A percentile compares a stretch with the other conserved stretches of the same genome.
Conservation (phyloP, 441 rosid species). For the Erysimum cheiri region DNA sequence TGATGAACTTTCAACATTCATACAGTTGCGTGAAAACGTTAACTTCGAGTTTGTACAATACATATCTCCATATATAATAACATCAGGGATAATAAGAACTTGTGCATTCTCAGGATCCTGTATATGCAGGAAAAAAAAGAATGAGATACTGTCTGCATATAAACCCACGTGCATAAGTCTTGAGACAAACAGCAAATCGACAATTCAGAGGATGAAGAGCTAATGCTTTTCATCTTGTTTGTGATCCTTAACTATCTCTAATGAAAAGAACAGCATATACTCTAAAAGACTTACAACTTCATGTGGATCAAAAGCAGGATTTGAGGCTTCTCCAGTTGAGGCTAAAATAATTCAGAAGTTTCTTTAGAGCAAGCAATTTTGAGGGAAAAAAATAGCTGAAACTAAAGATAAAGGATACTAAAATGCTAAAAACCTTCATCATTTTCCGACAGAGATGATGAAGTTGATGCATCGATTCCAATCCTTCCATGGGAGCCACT, state of each 20-base stretch:
- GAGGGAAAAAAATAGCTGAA: conserved; percentile 19
- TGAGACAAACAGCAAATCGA: conserved; percentile 10
- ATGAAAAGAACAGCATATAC: conserved; percentile 1
- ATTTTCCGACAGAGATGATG: conserved; percentile 40
- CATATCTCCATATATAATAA: conserved; percentile 51
- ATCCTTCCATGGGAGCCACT: conserved; percentile 45
- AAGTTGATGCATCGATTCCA: conserved; percentile 41
- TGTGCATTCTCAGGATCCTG: conserved; percentile 52
- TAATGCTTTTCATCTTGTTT: conserved; percentile 9
- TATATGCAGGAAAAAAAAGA: conserved; percentile 35
- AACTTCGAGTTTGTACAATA: conserved; percentile 53
- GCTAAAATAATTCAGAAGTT: conserved; percentile 42
- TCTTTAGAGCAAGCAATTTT: conserved; percentile 27
- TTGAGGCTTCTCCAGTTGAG: conserved; percentile 44
- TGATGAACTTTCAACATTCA: conserved; percentile 57
- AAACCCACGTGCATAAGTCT: conserved; percentile 21
- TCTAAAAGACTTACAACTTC: conserved; percentile 52
- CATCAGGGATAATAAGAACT: conserved; percentile 63
- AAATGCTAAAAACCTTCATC: conserved; percentile 44
- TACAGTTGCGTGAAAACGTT: conserved; percentile 53
- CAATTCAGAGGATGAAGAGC: conserved; percentile 6
- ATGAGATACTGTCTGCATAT: conserved; percentile 2
- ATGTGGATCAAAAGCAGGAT: conserved; percentile 41
- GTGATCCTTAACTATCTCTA: conserved; percentile 9
- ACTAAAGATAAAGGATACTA: conserved; percentile 6